Percentiles rank a stretch among this genome's conserved stretches.
phyloP scores from a whole-genome alignment of 2,329 filamentous ascomycete genomes.

The Nectriaceae sp. region DNA sequence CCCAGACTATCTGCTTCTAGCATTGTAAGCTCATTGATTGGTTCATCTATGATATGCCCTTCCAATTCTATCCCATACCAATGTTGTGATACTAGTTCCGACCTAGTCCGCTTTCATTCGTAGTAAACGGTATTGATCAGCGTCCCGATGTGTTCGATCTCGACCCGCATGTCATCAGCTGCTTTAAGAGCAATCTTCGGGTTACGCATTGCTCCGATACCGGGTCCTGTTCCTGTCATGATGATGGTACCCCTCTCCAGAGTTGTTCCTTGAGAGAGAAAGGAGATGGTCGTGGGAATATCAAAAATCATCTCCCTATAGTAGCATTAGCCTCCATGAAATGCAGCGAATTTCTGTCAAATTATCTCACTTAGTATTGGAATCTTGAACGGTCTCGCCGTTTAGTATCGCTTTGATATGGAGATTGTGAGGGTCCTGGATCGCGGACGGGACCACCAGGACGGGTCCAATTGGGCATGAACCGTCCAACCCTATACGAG shows the following conservation, averaged over 20 bases:
- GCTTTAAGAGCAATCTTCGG: constrained; percentile 40
- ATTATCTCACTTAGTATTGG: constrained; percentile 28
- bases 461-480: constrained; percentile 50
- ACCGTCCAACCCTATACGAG: constrained; percentile 43
- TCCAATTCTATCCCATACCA: too few relatives aligned
- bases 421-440: constrained; percentile 35
- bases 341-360: constrained; percentile 1
- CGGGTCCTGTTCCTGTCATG: constrained; percentile 59
- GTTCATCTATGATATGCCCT: too few relatives aligned
- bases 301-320: constrained; percentile 58
- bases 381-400: constrained; percentile 39
- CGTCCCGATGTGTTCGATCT: constrained; percentile 39
- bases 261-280: constrained; percentile 61
- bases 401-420: constrained; percentile 36
- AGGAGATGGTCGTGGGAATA: constrained; percentile 56
- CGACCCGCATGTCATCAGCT: constrained; percentile 40
- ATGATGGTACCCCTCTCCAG: constrained; percentile 62
- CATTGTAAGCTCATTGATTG: too few relatives aligned
- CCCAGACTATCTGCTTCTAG: too few relatives aligned
- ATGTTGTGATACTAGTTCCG: too few relatives aligned
- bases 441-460: constrained; percentile 31
- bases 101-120: too few relatives aligned
- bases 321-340: neutral
- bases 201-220: constrained; percentile 41
- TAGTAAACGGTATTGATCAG: constrained; percentile 40